Conservation (phyloP, 768 basidiomycete species). For the Phanerodontia chrysosporium region DNA sequence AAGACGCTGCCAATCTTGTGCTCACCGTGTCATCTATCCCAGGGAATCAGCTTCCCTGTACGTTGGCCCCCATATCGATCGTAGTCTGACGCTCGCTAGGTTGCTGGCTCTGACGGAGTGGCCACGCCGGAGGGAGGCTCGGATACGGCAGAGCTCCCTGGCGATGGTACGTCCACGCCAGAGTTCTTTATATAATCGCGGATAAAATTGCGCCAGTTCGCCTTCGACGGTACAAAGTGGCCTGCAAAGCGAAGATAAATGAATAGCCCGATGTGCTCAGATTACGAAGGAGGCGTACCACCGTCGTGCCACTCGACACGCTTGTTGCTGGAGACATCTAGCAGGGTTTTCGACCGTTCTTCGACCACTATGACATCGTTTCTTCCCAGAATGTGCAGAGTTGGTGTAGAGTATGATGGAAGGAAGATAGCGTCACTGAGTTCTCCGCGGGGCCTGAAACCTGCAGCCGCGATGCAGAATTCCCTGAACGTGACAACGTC, state of each 20-base stretch:
- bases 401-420: conserved; percentile 59
- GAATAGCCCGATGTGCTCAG: too few species aligned
- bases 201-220: conserved; percentile 72
- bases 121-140: conserved; percentile 42
- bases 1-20: neutral
- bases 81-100: neutral
- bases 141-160: conserved; percentile 29
- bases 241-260: conserved; percentile 36
- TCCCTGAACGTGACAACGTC: conserved; percentile 37
- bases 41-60: neutral
- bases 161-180: conserved; percentile 41
- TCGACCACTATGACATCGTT: conserved; percentile 71
- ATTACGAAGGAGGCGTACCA: conserved; percentile 37
- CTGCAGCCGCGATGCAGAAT: conserved; percentile 75
- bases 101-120: conserved; percentile 31
- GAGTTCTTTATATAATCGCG: conserved; percentile 60
- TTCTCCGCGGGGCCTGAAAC: conserved; percentile 52
- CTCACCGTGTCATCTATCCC: neutral
- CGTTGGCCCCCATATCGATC: neutral
- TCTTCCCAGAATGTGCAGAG: conserved; percentile 73
- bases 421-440: conserved; percentile 47
- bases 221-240: conserved; percentile 80
- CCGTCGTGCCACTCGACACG: conserved; percentile 78
- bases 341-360: conserved; percentile 58
- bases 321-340: conserved; percentile 48